Evolutionary conservation across 176 grass and related monocot species (phyloP), one percentile per base, ranked within the genome.

Genomic region (Leersia perrieri): DNA sequence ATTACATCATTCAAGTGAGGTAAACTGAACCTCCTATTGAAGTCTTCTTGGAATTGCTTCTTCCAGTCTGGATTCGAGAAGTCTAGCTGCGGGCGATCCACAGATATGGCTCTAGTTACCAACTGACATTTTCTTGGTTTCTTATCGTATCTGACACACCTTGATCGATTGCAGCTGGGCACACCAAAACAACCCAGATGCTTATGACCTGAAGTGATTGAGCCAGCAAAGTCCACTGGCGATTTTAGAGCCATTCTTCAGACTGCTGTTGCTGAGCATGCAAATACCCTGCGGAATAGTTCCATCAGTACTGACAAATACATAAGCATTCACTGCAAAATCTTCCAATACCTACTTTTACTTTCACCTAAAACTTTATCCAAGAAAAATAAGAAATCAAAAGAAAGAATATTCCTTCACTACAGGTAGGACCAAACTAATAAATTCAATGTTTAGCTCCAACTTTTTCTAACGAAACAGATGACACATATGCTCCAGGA

Each of bases 1-100:
- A 98, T 88, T 75, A 98, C 75, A 70, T 98, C 90, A 66, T 72
- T 88, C 82, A 98, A 87, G 80, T 95, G 96, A 6, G 96, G 90
- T 76, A 98, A 98, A 79, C 75, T 93, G 85, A 93, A 98, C 61
- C 82, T 62, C 85, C 29, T 82, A 83, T 93, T 40, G 38, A 95
- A 95, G 69, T 98, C 92, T 86, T 95, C 90, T 77, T 93, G 86
- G 72, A 93, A 89, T 74, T 93, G 90, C 57, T 49, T 84, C 79
- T 98, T 98, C 92, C 96, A 93, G 41, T 93, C 80, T 20, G 82
- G 79, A 80, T 95, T 87, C 1, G 66, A 84, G 84, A 93, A 90
- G 76, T 98, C 86, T 53, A 95, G 53, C 25, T 90, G 68, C 1
- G 44, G 67, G 33, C 5, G 66, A 78, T 88, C 88, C 18, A 81